Percentiles rank a stretch among this genome's conserved stretches.
These are phyloP conservation scores for Biscogniauxia marginata DNA, from an alignment of 2,329 filamentous ascomycete species.

Conservation along the genomic window DNA sequence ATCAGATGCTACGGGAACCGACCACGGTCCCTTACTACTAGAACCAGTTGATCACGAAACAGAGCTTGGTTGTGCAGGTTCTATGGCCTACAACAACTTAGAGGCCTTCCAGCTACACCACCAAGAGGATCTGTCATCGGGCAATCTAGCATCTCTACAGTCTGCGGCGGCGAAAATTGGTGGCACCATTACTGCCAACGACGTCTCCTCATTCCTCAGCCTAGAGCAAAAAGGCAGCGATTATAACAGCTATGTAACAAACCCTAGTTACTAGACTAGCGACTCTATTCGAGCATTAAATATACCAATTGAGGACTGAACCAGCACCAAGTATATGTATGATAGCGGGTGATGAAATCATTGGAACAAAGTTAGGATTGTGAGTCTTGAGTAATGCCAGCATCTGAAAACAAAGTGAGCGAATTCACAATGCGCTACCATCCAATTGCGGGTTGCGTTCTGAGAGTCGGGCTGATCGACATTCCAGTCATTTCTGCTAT, in stretches of 20 bases:
- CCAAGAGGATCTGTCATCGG: background rate
- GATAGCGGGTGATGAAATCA: background rate
- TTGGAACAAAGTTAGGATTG: background rate
- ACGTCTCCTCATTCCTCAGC: background rate
- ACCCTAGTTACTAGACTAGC: background rate
- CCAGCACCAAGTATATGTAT: background rate
- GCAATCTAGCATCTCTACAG: background rate
- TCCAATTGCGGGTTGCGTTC: background rate
- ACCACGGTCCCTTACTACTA: background rate
- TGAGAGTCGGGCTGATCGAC: background rate
- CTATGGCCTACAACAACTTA: background rate
- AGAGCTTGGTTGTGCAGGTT: background rate
- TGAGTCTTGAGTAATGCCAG: background rate
- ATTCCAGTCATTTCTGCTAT: conserved; percentile 13
- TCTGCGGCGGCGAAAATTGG: background rate
- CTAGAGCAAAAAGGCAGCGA: background rate
- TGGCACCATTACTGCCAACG: background rate
- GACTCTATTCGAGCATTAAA: background rate
- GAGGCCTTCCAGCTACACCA: background rate
- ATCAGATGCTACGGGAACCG: background rate
- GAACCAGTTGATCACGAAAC: background rate
- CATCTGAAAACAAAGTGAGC: background rate
- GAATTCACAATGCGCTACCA: background rate
- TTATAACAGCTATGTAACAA: no score
- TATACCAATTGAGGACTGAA: background rate